A percentile compares a stretch with the other conserved stretches of the same genome.
These are phyloP conservation scores for Vigna angularis DNA, from an alignment of 306 rosid genomes.

Conservation along the genomic window DNA sequence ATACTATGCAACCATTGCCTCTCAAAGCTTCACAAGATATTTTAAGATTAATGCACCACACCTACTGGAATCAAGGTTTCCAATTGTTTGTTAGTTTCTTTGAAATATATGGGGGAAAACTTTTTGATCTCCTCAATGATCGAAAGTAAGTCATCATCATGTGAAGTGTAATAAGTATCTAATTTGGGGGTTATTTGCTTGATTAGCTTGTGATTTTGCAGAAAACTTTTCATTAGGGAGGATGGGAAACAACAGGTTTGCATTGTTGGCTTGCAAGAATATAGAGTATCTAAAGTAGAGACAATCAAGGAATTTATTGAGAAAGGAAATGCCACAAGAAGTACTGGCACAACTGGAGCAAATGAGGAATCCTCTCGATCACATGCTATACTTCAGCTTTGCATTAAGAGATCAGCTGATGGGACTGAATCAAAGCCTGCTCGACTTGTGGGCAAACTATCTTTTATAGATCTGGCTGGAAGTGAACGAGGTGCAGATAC, in stretches of 20 bases:
- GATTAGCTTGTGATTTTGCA: slow-evolving; percentile 52
- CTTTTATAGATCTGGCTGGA: slow-evolving; percentile 90
- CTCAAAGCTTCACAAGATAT: slow-evolving; percentile 83
- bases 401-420: slow-evolving; percentile 72
- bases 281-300: slow-evolving; percentile 71
- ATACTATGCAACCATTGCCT: slow-evolving; percentile 91
- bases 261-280: slow-evolving; percentile 89
- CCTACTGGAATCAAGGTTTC: slow-evolving; percentile 77
- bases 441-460: slow-evolving; percentile 75
- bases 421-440: slow-evolving; percentile 75
- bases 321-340: slow-evolving; percentile 78
- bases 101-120: slow-evolving; percentile 87
- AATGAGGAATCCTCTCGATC: slow-evolving; percentile 91
- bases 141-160: slow-evolving; percentile 64
- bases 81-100: slow-evolving; percentile 81
- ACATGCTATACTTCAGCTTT: slow-evolving; percentile 90
- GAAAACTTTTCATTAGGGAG: slow-evolving; percentile 90
- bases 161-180: slow-evolving; percentile 27
- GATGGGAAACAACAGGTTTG: slow-evolving; percentile 93
- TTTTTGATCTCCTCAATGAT: slow-evolving; percentile 87
- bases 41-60: slow-evolving; percentile 64
- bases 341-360: slow-evolving; percentile 88
- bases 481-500: slow-evolving; percentile 93
- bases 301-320: slow-evolving; percentile 72
- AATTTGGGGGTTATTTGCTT: slow-evolving; percentile 37